A percentile compares a stretch with the other conserved stretches of the same genome.
Evolutionary conservation across 306 rosid species (phyloP).

Genomic region (Mucuna pruriens): DNA sequence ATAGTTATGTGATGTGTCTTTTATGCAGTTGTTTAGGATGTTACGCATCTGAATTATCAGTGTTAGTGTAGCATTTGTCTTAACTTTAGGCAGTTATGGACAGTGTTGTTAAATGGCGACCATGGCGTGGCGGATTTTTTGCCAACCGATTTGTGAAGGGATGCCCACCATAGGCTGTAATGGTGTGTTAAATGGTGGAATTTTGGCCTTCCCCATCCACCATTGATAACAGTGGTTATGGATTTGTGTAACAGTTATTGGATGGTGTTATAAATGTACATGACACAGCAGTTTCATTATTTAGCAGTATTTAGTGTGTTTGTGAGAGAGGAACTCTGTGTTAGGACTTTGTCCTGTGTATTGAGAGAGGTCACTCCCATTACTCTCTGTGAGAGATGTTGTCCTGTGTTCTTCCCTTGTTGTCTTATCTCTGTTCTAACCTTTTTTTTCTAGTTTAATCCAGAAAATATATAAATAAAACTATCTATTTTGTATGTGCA

Average conservation of each 20-base stretch:
- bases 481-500: not conserved
- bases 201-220: too few species aligned
- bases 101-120: too few species aligned
- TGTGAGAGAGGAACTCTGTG: not conserved
- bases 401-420: not conserved
- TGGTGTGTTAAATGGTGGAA: too few species aligned
- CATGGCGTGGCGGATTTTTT: too few species aligned
- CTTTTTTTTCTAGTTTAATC: not conserved
- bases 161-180: too few species aligned
- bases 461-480: not conserved
- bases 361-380: not conserved
- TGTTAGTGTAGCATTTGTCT: not conserved
- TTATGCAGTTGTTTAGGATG: not conserved
- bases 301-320: not conserved
- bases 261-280: not conserved
- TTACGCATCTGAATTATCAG: not conserved
- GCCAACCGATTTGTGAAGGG: too few species aligned
- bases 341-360: not conserved
- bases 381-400: not conserved
- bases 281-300: not conserved
- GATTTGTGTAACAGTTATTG: not conserved
- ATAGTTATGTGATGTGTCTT: not conserved
- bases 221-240: too few species aligned
- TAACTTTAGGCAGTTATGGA: not conserved
- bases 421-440: not conserved